A percentile compares a stretch with the other conserved stretches of the same genome.
These are phyloP conservation scores for Grigorovia transvaalensis DNA, from an alignment of 805 yeast species.

Conservation along the genomic window DNA sequence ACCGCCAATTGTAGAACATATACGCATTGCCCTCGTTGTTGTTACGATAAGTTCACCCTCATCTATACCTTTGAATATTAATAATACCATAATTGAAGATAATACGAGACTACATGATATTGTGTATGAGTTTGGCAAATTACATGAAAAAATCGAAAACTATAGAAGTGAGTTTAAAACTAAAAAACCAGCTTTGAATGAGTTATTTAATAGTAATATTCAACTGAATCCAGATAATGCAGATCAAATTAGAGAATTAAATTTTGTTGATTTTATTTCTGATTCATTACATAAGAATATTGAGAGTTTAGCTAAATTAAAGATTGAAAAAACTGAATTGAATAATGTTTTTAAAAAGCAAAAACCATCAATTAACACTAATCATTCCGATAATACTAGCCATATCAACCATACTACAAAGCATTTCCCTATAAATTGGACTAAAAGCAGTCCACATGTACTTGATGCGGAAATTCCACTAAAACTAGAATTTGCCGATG, in stretches of 20 bases:
- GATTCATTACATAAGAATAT: slow-evolving; percentile 21
- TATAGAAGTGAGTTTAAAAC: slow-evolving; percentile 8
- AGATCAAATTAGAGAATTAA: slow-evolving; percentile 12
- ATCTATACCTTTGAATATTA: slow-evolving; percentile 32
- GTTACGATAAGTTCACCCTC: slow-evolving; percentile 26
- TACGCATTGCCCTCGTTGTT: slow-evolving; percentile 22
- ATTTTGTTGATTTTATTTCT: slow-evolving; percentile 21
- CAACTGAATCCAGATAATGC: slow-evolving; percentile 6
- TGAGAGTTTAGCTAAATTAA: slow-evolving; percentile 22
- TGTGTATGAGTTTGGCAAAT: slow-evolving; percentile 5
- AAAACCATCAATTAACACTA: not conserved
- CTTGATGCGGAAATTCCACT: slow-evolving; percentile 25
- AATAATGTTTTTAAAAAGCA: slow-evolving; percentile 23
- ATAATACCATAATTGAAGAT: not conserved
- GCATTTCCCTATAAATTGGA: slow-evolving; percentile 13
- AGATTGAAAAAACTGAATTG: slow-evolving; percentile 10
- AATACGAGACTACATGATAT: slow-evolving; percentile 12
- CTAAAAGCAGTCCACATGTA: slow-evolving; percentile 22
- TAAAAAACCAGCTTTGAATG: slow-evolving; percentile 13
- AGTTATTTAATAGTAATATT: slow-evolving; percentile 12
- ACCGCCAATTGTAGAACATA: slow-evolving; percentile 22
- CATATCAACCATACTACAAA: not conserved
- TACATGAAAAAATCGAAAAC: slow-evolving; percentile 4
- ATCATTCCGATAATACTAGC: not conserved
- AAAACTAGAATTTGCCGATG: slow-evolving; percentile 14